Base-by-base conservation (phyloP, 2,329 filamentous ascomycete species). In the Cytospora schulzeri region DNA sequence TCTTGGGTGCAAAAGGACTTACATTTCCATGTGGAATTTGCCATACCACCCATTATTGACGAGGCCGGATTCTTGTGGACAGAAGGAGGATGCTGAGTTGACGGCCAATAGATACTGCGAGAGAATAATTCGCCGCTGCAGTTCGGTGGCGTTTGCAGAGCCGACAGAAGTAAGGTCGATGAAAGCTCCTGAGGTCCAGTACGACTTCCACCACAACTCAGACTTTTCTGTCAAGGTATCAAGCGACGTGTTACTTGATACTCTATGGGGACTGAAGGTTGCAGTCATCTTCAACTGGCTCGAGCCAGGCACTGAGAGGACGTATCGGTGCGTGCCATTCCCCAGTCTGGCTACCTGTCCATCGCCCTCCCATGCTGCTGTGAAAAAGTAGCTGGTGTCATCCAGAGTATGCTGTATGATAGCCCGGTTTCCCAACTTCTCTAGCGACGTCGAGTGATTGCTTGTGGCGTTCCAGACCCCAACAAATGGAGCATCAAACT, bases 1-100 rank as follows among this genome's bases (percentile, higher is more conserved):
- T n/a, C n/a, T n/a, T 15, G 33, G 14, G 4, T 12, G 33, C 33
- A 35, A 14, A 35, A 15, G 33, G 33, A 35, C 33, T 4, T 35
- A 35, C 33, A 85, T 85, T 66, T 85, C 83, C 56, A 84, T 71
- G 65, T 84, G 83, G 67, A 85, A 84, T 62, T 85, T 85, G 17
- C 83, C 83, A 65, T 83, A 83, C 82, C 83, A 85, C 24, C 82
- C 79, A 69, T 85, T 83, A 68, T 84, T 85, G 14, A 81, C 80
- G 8, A 85, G 75, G 8, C 82, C 82, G 52, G 70, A 72, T 51
- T 73, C 72, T 71, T 85, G 82, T 0, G 82, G 76, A 0, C 81
- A 79, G 64, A 79, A 77, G 52, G 75, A 73, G 1, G 81, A 82
- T 26, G 82, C 82, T 8, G 78, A 80, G 68, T 85, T 85, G 9